Base-by-base conservation (phyloP, 1,284 basidiomycete genomes). In the Tranzscheliella williamsii region DNA sequence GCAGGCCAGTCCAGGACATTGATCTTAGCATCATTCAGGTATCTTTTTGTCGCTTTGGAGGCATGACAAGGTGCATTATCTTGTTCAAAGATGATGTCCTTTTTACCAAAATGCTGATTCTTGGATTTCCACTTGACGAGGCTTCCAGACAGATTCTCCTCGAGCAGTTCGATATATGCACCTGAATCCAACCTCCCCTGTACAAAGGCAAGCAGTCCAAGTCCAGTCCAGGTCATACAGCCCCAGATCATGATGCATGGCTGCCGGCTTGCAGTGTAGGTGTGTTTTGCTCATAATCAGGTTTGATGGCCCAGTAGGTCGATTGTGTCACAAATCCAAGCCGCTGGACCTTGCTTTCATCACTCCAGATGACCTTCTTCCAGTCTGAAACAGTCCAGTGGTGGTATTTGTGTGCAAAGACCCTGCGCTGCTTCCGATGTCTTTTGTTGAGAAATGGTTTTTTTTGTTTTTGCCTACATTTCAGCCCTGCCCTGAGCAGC, bases 51-150 rank as follows among this genome's bases (percentile, higher is more conserved):
- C 20, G 23, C 23, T 16, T 38, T 39, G 9, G 57, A 52, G 5
- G 41, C 62, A 35, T 80, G 73, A 43, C 79, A 79, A 17, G 76
- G 66, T 53, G 78, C 62, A 36, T 60, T 62, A 51, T 79, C 78
- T 46, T 79, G 78, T 57, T 79, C 74, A 53, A 80, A 80, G 42
- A 77, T 70, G 40, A 70, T 44, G 22, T 74, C 48, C 8, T 38
- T 45, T 17, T 32, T 15, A 18, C 18, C 16, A 24, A 38, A 34
- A 4, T 18, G 15, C 13, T 51, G 49, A 7, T 38, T 38, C n/a
- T 60, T 55, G 8, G 57, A 24, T 22, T 50, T 32, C 15, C 78
- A 29, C 42, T 41, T 61, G 15, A 51, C 52, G 26, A 52, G 24
- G n/a, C n/a, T n/a, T n/a, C n/a, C n/a, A n/a, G n/a, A n/a, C 4